A percentile compares a stretch with the other conserved stretches of the same genome.
phyloP scores from a whole-genome alignment of 352 stramenopile species.

The Vaucheria bursata region DNA sequence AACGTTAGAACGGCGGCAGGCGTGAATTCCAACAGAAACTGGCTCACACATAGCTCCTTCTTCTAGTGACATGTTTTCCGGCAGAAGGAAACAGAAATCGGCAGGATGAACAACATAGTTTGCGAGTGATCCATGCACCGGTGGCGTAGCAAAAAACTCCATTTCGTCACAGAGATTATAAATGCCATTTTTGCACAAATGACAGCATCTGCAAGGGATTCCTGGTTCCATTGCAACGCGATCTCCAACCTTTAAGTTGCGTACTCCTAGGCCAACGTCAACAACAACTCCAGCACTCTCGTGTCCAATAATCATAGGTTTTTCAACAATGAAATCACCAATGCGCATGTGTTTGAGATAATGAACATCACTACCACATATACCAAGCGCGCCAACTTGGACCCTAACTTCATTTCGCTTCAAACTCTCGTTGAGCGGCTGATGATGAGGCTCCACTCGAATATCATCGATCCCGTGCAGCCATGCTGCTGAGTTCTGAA shows the following conservation, averaged over 20 bases:
- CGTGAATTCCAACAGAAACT: constrained; percentile 45
- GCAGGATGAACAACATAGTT: constrained; percentile 44
- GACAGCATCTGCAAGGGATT: constrained; percentile 37
- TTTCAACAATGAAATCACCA: constrained; percentile 45
- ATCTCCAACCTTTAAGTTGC: constrained; percentile 24
- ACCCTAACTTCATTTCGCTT: constrained; percentile 33
- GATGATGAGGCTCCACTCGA: constrained; percentile 25
- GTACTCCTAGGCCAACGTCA: constrained; percentile 31
- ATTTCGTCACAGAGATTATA: constrained; percentile 49
- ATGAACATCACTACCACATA: constrained; percentile 49
- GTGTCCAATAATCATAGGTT: constrained; percentile 50
- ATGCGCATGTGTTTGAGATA: constrained; percentile 47
- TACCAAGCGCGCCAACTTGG: constrained; percentile 42
- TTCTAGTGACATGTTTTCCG: constrained; percentile 33
- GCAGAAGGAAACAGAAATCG: constrained; percentile 48
- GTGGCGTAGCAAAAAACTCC: constrained; percentile 48
- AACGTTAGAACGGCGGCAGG: constrained; percentile 28
- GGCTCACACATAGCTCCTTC: constrained; percentile 51
- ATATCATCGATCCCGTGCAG: constrained; percentile 42
- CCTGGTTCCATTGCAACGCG: constrained; percentile 45
- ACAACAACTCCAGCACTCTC: constrained; percentile 41
- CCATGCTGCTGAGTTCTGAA: constrained; percentile 3
- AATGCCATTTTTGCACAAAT: constrained; percentile 40
- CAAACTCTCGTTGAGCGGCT: constrained; percentile 13
- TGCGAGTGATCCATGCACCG: constrained; percentile 46